Evolutionary conservation across 1,139 yeast genomes (phyloP).

Genomic region (Candida frijolesensis): DNA sequence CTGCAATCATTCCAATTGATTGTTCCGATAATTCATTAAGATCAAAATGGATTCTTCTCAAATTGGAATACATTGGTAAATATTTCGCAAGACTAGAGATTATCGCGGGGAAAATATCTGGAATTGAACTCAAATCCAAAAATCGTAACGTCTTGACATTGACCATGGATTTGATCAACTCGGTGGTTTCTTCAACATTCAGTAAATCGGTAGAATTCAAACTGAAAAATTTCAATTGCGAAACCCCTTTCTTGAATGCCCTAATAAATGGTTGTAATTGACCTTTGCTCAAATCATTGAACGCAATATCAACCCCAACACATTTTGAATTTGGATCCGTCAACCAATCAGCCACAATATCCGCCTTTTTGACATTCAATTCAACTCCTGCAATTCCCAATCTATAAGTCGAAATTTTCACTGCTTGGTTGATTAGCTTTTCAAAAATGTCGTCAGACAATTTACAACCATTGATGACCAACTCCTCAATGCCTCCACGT

Average conservation of each 20-base stretch:
- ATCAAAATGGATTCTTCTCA: slow-evolving; percentile 79
- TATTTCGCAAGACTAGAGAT: slow-evolving; percentile 61
- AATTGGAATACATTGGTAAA: slow-evolving; percentile 64
- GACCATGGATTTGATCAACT: slow-evolving; percentile 53
- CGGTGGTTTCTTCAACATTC: slow-evolving; percentile 55
- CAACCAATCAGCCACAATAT: slow-evolving; percentile 64
- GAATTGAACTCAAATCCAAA: slow-evolving; percentile 75
- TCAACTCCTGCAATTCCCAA: slow-evolving; percentile 79
- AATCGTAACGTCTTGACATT: slow-evolving; percentile 62
- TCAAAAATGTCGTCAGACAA: slow-evolving; percentile 55
- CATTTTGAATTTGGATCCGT: slow-evolving; percentile 53
- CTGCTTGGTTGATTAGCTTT: slow-evolving; percentile 54
- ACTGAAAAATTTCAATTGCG: slow-evolving; percentile 62
- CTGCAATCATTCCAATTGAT: slow-evolving; percentile 67
- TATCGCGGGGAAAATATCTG: slow-evolving; percentile 72
- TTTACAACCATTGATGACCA: slow-evolving; percentile 80
- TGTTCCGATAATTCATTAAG: slow-evolving; percentile 65
- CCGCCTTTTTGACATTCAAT: slow-evolving; percentile 57
- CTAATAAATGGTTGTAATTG: slow-evolving; percentile 54
- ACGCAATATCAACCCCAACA: slow-evolving; percentile 84
- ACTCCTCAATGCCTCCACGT: slow-evolving; percentile 80
- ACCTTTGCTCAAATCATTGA: slow-evolving; percentile 66
- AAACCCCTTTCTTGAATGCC: slow-evolving; percentile 35
- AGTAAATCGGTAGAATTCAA: slow-evolving; percentile 67
- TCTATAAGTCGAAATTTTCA: slow-evolving; percentile 59